Percentiles rank a stretch among this genome's conserved stretches.
Evolutionary conservation across 2,329 filamentous ascomycete species (phyloP).

Genomic region (Fusarium sacchari): DNA sequence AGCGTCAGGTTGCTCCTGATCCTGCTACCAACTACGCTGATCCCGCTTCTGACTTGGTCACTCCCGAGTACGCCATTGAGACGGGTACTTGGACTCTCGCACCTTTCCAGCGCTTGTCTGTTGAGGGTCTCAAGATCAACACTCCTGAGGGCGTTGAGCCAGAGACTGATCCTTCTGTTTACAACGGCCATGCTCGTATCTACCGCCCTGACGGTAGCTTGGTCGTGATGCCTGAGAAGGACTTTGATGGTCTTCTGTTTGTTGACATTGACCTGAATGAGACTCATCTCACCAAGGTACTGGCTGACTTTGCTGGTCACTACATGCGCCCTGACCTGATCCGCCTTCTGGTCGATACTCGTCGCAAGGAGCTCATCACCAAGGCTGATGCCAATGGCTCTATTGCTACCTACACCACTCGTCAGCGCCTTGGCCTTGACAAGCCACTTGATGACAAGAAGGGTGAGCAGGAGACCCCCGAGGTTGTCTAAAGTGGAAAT

Average conservation of each 20-base stretch:
- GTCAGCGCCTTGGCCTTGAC: conserved; percentile 31
- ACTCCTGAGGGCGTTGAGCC: conserved; percentile 42
- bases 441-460: conserved; percentile 33
- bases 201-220: conserved; percentile 42
- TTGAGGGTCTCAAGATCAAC: conserved; percentile 39
- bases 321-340: conserved; percentile 55
- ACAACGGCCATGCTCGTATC: conserved; percentile 42
- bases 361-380: conserved; percentile 37
- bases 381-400: conserved; percentile 15
- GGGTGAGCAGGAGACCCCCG: conserved; percentile 1
- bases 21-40: conserved; percentile 43
- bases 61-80: conserved; percentile 41
- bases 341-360: conserved; percentile 47
- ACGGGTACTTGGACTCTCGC: conserved; percentile 43
- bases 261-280: conserved; percentile 60
- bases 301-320: conserved; percentile 50
- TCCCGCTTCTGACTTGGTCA: conserved; percentile 40
- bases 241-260: conserved; percentile 59
- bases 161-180: conserved; percentile 36
- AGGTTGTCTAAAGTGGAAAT: fast-evolving
- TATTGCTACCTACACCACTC: conserved; percentile 28
- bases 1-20: conserved; percentile 37
- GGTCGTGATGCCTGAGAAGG: conserved; percentile 40
- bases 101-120: conserved; percentile 39
- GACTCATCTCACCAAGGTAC: conserved; percentile 40